Evolutionary conservation across 768 basidiomycete species (phyloP).

Genomic region (Porphyrellus cyaneotinctus): DNA sequence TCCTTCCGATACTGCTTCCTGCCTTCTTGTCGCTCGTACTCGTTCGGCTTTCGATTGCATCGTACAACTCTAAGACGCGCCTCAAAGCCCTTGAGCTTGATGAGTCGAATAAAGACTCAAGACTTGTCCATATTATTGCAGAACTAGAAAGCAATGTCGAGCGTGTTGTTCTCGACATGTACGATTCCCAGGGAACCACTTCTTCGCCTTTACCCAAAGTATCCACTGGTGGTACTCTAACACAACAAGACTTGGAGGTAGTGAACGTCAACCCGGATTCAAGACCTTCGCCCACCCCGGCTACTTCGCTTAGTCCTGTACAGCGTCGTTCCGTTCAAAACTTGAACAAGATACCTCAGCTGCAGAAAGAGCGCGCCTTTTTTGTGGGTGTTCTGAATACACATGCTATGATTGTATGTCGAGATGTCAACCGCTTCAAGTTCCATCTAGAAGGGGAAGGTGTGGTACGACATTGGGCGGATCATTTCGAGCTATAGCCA

Average conservation of each 20-base stretch:
- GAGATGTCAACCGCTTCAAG: constrained; percentile 60
- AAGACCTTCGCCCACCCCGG: constrained; percentile 30
- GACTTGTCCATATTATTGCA: constrained; percentile 54
- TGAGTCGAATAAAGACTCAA: constrained; percentile 40
- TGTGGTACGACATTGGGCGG: constrained; percentile 69
- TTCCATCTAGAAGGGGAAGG: constrained; percentile 58
- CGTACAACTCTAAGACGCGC: constrained; percentile 58
- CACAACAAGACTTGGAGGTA: background rate
- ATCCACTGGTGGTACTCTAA: background rate
- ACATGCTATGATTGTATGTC: constrained; percentile 67
- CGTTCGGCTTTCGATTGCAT: constrained; percentile 52
- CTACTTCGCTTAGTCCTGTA: constrained; percentile 48
- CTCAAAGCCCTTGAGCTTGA: constrained; percentile 63
- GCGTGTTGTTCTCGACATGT: constrained; percentile 54
- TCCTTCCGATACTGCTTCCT: constrained; percentile 67
- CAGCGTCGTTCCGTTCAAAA: constrained; percentile 55
- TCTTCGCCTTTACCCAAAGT: constrained; percentile 10
- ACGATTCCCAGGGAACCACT: constrained; percentile 34
- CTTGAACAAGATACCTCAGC: constrained; percentile 62
- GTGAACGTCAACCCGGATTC: background rate
- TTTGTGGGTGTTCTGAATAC: constrained; percentile 57
- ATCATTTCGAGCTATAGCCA: constrained; percentile 49
- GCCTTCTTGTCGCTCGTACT: constrained; percentile 50
- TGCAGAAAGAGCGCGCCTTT: constrained; percentile 69
- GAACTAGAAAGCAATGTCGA: constrained; percentile 60